phyloP scores from a whole-genome alignment of 2,329 filamentous ascomycete species.

The Sordariomycetes sp. region DNA sequence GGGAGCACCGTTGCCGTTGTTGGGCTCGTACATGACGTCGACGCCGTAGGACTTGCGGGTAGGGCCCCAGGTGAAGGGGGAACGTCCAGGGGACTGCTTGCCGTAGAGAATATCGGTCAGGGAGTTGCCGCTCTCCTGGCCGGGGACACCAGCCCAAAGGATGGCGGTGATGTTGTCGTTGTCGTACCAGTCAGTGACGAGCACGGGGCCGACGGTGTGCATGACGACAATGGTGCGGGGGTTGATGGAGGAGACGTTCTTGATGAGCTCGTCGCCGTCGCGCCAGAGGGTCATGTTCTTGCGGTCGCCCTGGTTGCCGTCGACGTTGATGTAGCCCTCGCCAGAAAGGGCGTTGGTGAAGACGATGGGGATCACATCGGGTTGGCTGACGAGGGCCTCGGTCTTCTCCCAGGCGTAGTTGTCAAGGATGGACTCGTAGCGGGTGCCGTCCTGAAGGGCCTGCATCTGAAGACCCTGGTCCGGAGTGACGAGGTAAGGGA shows the following conservation, averaged over 20 bases:
- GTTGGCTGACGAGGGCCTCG: conserved; percentile 48
- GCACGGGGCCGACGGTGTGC: conserved; percentile 73
- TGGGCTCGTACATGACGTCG: conserved; percentile 58
- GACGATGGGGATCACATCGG: conserved; percentile 66
- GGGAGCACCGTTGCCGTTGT: conserved; percentile 56
- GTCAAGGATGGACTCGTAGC: conserved; percentile 58
- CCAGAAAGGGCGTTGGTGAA: conserved; percentile 85
- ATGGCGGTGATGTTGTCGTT: conserved; percentile 77
- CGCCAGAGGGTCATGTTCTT: conserved; percentile 90
- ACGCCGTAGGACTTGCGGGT: conserved; percentile 59
- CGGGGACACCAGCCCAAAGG: conserved; percentile 72
- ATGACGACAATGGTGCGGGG: conserved; percentile 90
- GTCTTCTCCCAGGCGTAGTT: conserved; percentile 56
- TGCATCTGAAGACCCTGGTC: conserved; percentile 59
- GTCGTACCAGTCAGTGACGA: conserved; percentile 66
- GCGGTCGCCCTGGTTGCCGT: conserved; percentile 78
- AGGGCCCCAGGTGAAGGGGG: conserved; percentile 72
- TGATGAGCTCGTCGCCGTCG: conserved; percentile 69
- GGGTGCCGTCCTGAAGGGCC: conserved; percentile 47
- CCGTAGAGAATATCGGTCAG: conserved; percentile 81
- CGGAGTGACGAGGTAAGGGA: conserved; percentile 69
- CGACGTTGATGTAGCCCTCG: conserved; percentile 78
- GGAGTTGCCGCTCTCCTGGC: conserved; percentile 74
- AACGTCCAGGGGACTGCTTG: conserved; percentile 66
- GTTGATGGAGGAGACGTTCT: conserved; percentile 67